phyloP scores from a whole-genome alignment of 208 protist genomes.

The Sergeia podlipaevii region DNA sequence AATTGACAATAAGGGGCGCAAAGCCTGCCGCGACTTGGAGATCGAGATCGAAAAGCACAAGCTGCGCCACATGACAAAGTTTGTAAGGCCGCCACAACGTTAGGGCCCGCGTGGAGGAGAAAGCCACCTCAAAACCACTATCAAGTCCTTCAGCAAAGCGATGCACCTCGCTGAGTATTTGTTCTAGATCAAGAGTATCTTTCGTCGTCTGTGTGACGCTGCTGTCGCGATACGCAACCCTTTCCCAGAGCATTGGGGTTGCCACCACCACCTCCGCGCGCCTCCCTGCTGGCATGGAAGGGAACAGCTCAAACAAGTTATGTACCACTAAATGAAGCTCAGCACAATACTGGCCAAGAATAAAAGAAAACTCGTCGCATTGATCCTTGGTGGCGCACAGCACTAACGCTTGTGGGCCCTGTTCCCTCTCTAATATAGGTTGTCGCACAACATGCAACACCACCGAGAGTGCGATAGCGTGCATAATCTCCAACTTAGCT shows the following conservation, averaged over 20 bases:
- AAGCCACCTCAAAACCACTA: conserved; percentile 19
- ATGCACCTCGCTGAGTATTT: neutral
- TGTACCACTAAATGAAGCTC: conserved; percentile 74
- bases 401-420: conserved; percentile 66
- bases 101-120: conserved; percentile 39
- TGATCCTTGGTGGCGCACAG: conserved; percentile 72
- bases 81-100: conserved; percentile 64
- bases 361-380: conserved; percentile 54
- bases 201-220: neutral
- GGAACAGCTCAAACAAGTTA: conserved; percentile 74
- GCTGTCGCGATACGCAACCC: conserved; percentile 16
- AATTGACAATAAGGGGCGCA: conserved; percentile 13
- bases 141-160: conserved; percentile 43
- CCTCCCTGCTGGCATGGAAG: conserved; percentile 46
- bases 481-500: conserved; percentile 65
- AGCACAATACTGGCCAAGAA: conserved; percentile 40
- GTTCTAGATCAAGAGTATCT: neutral
- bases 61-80: conserved; percentile 40
- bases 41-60: conserved; percentile 60
- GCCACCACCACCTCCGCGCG: conserved; percentile 73
- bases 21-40: conserved; percentile 57
- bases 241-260: conserved; percentile 67
- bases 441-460: conserved; percentile 52
- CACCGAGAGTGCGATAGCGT: conserved; percentile 48
- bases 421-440: conserved; percentile 46